Base-by-base conservation (phyloP, 345 rosid genomes). In the Syzygium grande region DNA sequence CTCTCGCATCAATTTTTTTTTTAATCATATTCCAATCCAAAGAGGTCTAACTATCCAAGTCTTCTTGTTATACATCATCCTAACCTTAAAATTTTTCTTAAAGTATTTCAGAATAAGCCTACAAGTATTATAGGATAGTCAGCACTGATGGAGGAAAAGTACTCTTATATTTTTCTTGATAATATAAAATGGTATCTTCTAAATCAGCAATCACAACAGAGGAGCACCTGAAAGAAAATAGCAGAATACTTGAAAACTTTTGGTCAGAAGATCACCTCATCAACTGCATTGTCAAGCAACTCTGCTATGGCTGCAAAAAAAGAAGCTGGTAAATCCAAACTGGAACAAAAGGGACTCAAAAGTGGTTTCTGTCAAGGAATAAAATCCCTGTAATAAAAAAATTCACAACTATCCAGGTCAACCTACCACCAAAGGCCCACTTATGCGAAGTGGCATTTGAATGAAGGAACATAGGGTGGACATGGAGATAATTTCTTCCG, bases 361-460 rank as follows among this genome's bases (percentile, higher is more conserved):
- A 51, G 85, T 38, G 80, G 80, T 38, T 34, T 38, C 27, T 73
- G 49, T 38, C 80, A 73, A 68, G 80, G 21, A 73, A 73, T 38
- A 34, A 17, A 73, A 38, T 34, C 80, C 80, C 46, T 19, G 14
- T 19, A 34, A 73, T 73, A 34, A 34, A 73, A 73, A 68, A 19
- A 34, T 73, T 10, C 49, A 73, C 80, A 80, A 73, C 49, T 68
- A 38, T 63, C 22, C 21, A 41, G 59, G 61, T 49, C 49, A 59
- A 87, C 97, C 89, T 95, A 97, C 99, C 99, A 46, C 99, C 99
- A 91, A 95, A 96, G 22, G 96, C 99, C 99, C 99, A 97, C 92
- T 96, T 96, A 90, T 96, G 99, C 51, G 99, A 97, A 85, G 99
- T 97, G 87, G 99, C 99, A 93, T 97, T 97, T 84, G 99, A 97